Base-by-base conservation (phyloP, 2,329 filamentous ascomycete genomes). In the Penicillium sp. region DNA sequence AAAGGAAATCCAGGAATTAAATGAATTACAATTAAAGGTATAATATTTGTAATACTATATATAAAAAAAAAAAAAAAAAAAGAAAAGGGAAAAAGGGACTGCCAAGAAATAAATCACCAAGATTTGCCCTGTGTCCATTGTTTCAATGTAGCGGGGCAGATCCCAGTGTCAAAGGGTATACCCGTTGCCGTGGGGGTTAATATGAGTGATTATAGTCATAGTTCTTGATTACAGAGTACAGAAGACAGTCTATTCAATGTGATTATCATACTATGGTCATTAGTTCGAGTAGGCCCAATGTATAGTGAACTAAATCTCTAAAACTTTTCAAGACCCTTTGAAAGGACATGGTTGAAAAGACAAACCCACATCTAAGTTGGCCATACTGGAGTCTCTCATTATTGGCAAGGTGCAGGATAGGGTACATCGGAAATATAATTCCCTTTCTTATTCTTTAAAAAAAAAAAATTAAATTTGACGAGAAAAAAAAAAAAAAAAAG, bases 61-160 rank as follows among this genome's bases (percentile, higher is more conserved):
- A 1, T 34, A 14, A 9, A 0, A 22, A 35, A 46, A 52, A 54
- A 47, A 44, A 54, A 46, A 42, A 35, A 24, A 37, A 24, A 31
- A 18, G 53, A 39, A 34, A 49, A 55, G 51, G 56, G 49, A 44
- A 54, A 59, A 60, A 62, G 53, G 56, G 56, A 56, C 62, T 59
- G 68, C 68, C 68, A 66, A 70, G 67, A 61, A 57, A 56, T 61
- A 59, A 63, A 61, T 65, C 61, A 67, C 67, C 63, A 69, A 68
- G 67, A 66, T 71, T 71, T 66, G 62, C 61, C 61, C 60, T 62
- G 38, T 34, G 29, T 29, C 26, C 35, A 20, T 20, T 66, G 68
- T 70, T 70, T 69, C 69, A 70, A 65, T 61, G 66, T 62, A 66
- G 69, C 69, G 69, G 69, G 69, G 69, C 68, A 65, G 66, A 66